Percentiles rank a stretch among this genome's conserved stretches.
Evolutionary conservation across 352 stramenopile genomes (phyloP).

Genomic region (Globisporangium takayamanum): DNA sequence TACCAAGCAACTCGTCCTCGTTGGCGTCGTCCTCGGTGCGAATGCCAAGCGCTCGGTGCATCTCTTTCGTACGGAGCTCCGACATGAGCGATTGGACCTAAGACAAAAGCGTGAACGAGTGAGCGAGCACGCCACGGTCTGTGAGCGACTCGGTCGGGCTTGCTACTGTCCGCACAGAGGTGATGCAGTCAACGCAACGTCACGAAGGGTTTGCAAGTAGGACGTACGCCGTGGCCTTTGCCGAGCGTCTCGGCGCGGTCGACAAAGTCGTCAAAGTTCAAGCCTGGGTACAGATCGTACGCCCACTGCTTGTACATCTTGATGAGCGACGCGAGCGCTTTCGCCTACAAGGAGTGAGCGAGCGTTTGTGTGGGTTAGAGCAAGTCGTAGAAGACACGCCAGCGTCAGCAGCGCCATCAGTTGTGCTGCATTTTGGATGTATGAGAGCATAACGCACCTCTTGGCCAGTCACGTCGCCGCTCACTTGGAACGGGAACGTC

Average conservation of each 20-base stretch:
- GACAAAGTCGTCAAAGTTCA: slow-evolving; percentile 83
- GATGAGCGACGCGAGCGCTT: slow-evolving; percentile 56
- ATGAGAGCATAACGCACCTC: slow-evolving; percentile 25
- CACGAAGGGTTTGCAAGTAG: neutral
- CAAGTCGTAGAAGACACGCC: neutral
- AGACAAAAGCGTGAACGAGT: neutral
- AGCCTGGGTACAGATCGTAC: slow-evolving; percentile 71
- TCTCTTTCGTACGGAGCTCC: slow-evolving; percentile 55
- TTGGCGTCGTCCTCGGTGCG: slow-evolving; percentile 13
- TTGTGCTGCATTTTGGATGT: neutral
- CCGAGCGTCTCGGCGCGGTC: slow-evolving; percentile 52
- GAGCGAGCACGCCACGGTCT: neutral
- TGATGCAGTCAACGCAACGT: neutral
- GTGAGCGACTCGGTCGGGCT: neutral
- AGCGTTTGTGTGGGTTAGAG: neutral
- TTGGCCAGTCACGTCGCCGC: slow-evolving; percentile 39
- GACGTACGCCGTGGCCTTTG: slow-evolving; percentile 35
- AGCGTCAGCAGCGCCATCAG: neutral
- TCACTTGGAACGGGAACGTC: slow-evolving; percentile 69
- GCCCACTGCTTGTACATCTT: slow-evolving; percentile 86
- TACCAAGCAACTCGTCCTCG: slow-evolving; percentile 2
- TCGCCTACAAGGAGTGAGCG: slow-evolving; percentile 19
- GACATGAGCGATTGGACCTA: slow-evolving; percentile 55
- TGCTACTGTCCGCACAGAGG: no score
- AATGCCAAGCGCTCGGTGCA: slow-evolving; percentile 21